Base-by-base conservation (phyloP, 257 asterid species). In the Primulina tabacum region DNA sequence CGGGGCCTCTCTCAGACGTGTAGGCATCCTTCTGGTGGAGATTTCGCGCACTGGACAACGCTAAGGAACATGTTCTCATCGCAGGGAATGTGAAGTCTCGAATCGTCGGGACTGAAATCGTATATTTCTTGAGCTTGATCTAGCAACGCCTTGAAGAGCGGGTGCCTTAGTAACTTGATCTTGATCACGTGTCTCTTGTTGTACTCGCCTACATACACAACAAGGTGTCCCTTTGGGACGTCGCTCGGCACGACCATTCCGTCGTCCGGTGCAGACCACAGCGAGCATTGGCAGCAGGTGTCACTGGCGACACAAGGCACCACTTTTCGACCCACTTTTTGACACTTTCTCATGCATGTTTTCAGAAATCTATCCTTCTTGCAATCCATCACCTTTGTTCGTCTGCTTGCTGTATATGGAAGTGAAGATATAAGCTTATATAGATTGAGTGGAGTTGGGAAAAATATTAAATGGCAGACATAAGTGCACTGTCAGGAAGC, bases 181-280 rank as follows among this genome's bases (percentile, higher is more conserved):
- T 81, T 81, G 75, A 84, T 84, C 35, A 81, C 86, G 53, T 78
- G 87, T 74, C 97, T 85, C 75, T 85, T 90, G 33, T 76, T 84
- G 52, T 58, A 69, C 40, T 88, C 95, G 1, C 98, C 98, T 6
- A 92, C 97, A 12, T 90, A 92, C 37, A 90, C 92, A 34, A 83
- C 98, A 75, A 83, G 50, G 75, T 92, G 98, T 14, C 98, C 98
- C 85, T 83, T 92, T 0, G 98, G 97, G 47, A 92, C 98, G 60
- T 90, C 98, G 17, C 75, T 80, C 0, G 95, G 97, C 29, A 90
- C 89, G 14, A 65, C 65, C 65, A 71, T 73, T 73, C 82, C 88
- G n/a, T 86, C 88, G 6, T 70, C 82, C 65, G 68, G 12, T 1
- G 80, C 68, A 7, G 82, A 74, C 90, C 86, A 79, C 26, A 74